Evolutionary conservation across 225 moss, liverwort and hornwort genomes (phyloP), one percentile per base, ranked within the genome.

Genomic region (Climacium dendroides): DNA sequence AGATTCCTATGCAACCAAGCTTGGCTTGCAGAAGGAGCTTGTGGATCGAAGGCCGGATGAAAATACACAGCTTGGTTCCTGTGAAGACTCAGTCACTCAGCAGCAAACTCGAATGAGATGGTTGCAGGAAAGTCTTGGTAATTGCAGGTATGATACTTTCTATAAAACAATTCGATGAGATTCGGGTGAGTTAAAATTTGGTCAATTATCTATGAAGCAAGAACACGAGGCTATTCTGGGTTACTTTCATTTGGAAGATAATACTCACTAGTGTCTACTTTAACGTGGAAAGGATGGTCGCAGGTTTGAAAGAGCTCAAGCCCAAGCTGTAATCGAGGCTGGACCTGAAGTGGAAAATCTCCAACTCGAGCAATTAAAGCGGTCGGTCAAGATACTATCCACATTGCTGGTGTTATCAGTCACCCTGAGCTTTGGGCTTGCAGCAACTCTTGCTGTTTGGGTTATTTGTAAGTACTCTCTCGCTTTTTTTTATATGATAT

Each of bases 281-380:
- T 85, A 86, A 87, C 74, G 81, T 85, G 88, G 91, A 85, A 91
- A 90, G 85, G 90, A 90, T 73, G 91, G 85, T 89, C 61, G 83
- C 86, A 94, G 94, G 80, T 88, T 84, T 88, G 94, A 94, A 82
- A 91, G 87, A 90, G 89, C 92, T 75, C 88, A 90, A 83, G 91
- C 86, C 54, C 84, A 88, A 67, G 91, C 91, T 87, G 65, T 76
- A 54, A 83, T 85, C 48, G 90, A 92, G 52, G 85, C 85, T 88
- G 82, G 75, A 69, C 87, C 92, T 70, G 85, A 75, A 88, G 82
- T 86, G 74, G 89, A 92, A 71, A 91, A 90, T 35, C 61, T 74
- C 6, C 87, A 88, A 84, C 62, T 88, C 63, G 87, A 91, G 77
- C 89, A 92, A 61, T 82, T 94, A 72, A 89, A 83, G 89, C 86